Conservation (phyloP, 148 eudicot species). For the Simmondsia chinensis region DNA sequence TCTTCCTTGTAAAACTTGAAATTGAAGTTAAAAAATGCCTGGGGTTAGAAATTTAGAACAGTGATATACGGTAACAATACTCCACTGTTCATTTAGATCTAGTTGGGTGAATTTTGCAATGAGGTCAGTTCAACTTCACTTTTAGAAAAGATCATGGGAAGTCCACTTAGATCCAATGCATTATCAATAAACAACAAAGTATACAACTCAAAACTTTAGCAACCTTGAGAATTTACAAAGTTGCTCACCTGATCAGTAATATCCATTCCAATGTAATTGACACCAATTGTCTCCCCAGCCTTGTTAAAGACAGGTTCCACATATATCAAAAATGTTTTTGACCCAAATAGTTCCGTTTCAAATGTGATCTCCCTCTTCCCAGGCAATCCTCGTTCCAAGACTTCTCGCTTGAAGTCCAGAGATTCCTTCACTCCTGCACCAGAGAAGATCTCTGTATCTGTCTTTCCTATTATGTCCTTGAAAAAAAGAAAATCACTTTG, state of each 20-base stretch:
- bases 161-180: too few species aligned
- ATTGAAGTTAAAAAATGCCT: too few species aligned
- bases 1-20: too few species aligned
- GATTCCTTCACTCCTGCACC: conserved; percentile 88
- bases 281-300: conserved; percentile 85
- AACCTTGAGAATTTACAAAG: too few species aligned
- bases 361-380: conserved; percentile 91
- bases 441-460: conserved; percentile 74
- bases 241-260: conserved; percentile 81
- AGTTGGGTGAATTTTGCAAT: too few species aligned
- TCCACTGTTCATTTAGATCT: too few species aligned
- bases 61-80: too few species aligned
- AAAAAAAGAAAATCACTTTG: conserved; percentile 29
- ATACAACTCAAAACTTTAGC: too few species aligned
- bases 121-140: too few species aligned
- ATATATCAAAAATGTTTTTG: conserved; percentile 77
- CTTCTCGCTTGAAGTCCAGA: conserved; percentile 84
- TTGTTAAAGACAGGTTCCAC: conserved; percentile 88
- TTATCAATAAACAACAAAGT: too few species aligned
- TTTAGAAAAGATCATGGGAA: too few species aligned
- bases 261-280: conserved; percentile 94
- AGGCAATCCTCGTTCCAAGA: conserved; percentile 66
- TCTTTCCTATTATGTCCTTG: conserved; percentile 92
- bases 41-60: too few species aligned
- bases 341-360: conserved; percentile 75